Conservation (phyloP, 306 rosid species). For the Trichosanthes truncata region DNA sequence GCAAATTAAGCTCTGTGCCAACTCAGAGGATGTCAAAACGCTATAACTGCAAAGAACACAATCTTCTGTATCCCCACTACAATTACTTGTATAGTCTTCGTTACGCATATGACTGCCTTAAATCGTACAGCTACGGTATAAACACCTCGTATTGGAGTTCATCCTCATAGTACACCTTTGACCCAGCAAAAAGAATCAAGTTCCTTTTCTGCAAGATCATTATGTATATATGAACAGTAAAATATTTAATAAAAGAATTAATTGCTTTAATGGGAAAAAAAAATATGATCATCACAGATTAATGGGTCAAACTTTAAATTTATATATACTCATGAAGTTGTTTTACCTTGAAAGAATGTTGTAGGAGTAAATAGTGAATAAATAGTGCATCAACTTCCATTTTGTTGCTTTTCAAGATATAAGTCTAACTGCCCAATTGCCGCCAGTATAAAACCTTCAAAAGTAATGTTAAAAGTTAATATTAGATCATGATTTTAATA, state of each 20-base stretch:
- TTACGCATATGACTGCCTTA: background rate
- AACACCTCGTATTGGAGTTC: background rate
- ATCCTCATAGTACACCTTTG: background rate
- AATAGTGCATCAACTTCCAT: constrained; percentile 37
- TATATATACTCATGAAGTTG: background rate
- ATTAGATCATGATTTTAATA: background rate
- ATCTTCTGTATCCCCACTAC: constrained; percentile 1
- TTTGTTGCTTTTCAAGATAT: constrained; percentile 35
- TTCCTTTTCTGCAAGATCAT: constrained; percentile 3
- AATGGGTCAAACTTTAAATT: background rate
- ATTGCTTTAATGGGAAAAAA: background rate
- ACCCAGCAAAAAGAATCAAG: constrained; percentile 7
- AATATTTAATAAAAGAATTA: background rate
- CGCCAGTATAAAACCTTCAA: constrained; percentile 80
- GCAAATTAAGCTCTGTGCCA: background rate
- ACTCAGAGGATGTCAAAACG: constrained; percentile 6
- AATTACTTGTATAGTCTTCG: background rate
- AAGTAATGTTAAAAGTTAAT: constrained; percentile 7
- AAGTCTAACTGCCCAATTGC: constrained; percentile 72
- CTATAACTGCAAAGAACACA: background rate
- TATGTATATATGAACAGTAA: background rate
- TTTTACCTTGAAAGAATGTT: constrained; percentile 19
- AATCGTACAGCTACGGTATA: background rate
- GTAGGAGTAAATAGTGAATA: background rate
- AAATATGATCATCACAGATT: background rate